Evolutionary conservation across 148 eudicot genomes (phyloP).

Genomic region (Chenopodium formosanum): DNA sequence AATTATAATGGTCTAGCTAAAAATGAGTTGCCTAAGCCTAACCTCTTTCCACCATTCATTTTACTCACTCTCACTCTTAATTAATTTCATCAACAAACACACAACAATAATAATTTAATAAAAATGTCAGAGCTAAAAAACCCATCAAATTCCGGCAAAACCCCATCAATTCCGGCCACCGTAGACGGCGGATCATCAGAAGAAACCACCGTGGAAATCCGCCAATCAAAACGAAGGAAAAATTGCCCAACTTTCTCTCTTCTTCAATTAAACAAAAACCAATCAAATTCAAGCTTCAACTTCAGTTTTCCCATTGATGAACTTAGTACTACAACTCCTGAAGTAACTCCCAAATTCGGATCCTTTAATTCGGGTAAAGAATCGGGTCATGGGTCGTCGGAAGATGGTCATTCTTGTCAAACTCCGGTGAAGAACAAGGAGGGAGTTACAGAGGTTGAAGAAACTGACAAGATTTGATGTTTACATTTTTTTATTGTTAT

Average conservation of each 20-base stretch:
- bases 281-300: background rate
- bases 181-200: background rate
- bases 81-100: background rate
- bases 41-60: background rate
- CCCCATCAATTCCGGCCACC: background rate
- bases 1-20: background rate
- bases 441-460: background rate
- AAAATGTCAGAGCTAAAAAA: background rate
- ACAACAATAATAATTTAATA: no score
- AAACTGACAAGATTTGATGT: background rate
- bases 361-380: conserved; percentile 22
- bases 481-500: background rate
- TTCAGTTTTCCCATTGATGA: conserved; percentile 30
- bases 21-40: background rate
- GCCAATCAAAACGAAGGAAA: conserved; percentile 29
- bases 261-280: conserved; percentile 13
- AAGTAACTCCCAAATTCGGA: conserved; percentile 35
- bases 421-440: conserved; percentile 9
- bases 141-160: background rate
- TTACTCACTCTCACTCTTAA: background rate
- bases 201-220: background rate
- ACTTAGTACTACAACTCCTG: conserved; percentile 20
- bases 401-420: background rate
- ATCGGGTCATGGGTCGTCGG: conserved; percentile 1
- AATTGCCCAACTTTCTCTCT: conserved; percentile 25